Percentiles rank a stretch among this genome's conserved stretches.
Evolutionary conservation across 306 rosid species (phyloP).

Genomic region (Malus fusca): DNA sequence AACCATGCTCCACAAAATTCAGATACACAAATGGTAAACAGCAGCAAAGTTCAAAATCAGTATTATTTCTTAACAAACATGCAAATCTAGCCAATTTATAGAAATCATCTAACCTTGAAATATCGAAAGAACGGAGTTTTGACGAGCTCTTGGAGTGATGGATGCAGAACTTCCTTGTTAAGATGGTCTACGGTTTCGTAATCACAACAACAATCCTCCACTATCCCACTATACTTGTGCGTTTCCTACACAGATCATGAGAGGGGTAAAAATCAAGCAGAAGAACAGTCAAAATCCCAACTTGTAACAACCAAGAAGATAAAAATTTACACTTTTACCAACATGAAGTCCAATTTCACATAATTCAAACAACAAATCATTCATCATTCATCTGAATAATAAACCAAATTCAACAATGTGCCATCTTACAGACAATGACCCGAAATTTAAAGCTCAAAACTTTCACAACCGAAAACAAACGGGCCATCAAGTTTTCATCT

Average conservation of each 20-base stretch:
- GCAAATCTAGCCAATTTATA: background rate
- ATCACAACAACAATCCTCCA: slow-evolving; percentile 55
- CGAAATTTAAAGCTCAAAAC: background rate
- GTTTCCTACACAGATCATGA: slow-evolving; percentile 15
- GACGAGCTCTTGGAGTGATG: slow-evolving; percentile 45
- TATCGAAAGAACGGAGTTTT: slow-evolving; percentile 46
- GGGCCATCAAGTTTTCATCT: background rate
- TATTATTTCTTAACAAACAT: background rate
- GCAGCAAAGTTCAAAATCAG: background rate
- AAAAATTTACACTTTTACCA: background rate
- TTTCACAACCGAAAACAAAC: background rate
- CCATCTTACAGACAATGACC: background rate
- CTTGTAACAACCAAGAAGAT: background rate
- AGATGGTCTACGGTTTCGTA: slow-evolving; percentile 44
- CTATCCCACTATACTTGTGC: slow-evolving; percentile 32
- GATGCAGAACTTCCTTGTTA: slow-evolving; percentile 37
- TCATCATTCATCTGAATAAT: background rate
- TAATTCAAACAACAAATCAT: background rate
- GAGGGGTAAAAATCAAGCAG: background rate
- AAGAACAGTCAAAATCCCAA: background rate
- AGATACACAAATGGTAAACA: background rate
- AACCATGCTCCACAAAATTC: slow-evolving; percentile 16
- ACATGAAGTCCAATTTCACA: background rate
- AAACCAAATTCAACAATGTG: background rate
- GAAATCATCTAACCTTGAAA: slow-evolving; percentile 32